Evolutionary conservation across 352 stramenopile genomes (phyloP), one percentile per base, ranked within the genome.

Genomic region (Globisporangium apiculatum): DNA sequence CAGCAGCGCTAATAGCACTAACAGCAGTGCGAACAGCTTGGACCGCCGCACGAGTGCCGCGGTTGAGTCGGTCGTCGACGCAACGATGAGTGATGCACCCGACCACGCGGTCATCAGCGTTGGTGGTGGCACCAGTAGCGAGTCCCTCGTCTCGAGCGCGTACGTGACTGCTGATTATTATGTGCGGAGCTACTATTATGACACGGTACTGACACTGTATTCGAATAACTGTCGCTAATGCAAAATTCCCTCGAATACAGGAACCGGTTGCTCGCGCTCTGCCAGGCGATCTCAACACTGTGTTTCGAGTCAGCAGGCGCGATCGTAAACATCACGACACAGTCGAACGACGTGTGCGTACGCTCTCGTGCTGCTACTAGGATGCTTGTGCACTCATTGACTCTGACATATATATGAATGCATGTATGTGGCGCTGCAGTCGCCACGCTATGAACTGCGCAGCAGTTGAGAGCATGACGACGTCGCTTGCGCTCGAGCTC

Each of bases 391-490:
- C 6, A 11, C 42, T 47, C 42, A 47, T 12, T 42, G 7, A 42
- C 11, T 12, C 38, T 42, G 7, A 11, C 11, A 5, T 11, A 11
- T 11, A 42, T 42, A 5, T 47, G 42, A 1, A 1, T 47, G 4
- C n/a, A 15, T 17, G 11, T 47, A 11, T n/a, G 42, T 17, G 12
- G 10, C 12, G 0, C 42, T 47, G 9, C 42, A 67, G 49, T 2
- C 49, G 36, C 12, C 50, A 40, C 31, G 47, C 53, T 48, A 54
- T 67, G 18, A 58, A 54, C 48, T 61, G 55, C 37, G 37, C 40
- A 35, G 60, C 31, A 0, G 54, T 87, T 1, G 72, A 84, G 45
- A 52, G 59, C 9, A 55, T 87, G 65, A 69, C 75, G 2, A 83
- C 73, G 48, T 64, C 66, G 12, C 31, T 86, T 24, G 65, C 75